Conservation (phyloP, 2,329 filamentous ascomycete species). For the Metarhizium brunneum region DNA sequence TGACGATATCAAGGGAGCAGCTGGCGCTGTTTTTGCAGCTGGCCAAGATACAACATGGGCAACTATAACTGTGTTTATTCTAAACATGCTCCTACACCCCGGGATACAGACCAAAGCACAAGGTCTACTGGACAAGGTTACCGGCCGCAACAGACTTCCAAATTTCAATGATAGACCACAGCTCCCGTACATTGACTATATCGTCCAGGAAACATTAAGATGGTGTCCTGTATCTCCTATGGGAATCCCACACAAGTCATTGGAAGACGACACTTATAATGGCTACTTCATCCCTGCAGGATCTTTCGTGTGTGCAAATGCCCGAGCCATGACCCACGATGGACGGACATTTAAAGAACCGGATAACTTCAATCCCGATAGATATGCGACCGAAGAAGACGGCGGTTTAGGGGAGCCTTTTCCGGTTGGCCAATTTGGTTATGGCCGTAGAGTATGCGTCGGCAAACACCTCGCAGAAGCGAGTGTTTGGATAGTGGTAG, state of each 20-base stretch:
- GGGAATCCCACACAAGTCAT: slow-evolving; percentile 44
- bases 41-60: slow-evolving; percentile 37
- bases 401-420: slow-evolving; percentile 34
- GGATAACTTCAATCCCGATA: slow-evolving; percentile 34
- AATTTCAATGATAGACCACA: slow-evolving; percentile 32
- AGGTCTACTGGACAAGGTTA: slow-evolving; percentile 34
- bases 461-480: slow-evolving; percentile 40
- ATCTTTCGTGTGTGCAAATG: slow-evolving; percentile 31
- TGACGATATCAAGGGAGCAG: slow-evolving; percentile 39
- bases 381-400: slow-evolving; percentile 26
- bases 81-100: slow-evolving; percentile 32
- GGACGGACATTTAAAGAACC: slow-evolving; percentile 29
- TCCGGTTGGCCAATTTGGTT: slow-evolving; percentile 40
- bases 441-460: slow-evolving; percentile 40
- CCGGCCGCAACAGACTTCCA: slow-evolving; percentile 35
- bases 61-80: slow-evolving; percentile 33
- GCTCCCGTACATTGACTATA: slow-evolving; percentile 33
- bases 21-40: slow-evolving; percentile 37
- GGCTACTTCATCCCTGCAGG: slow-evolving; percentile 50
- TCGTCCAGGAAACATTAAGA: slow-evolving; percentile 37
- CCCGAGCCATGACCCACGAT: slow-evolving; percentile 35
- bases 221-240: slow-evolving; percentile 36
- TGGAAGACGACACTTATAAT: slow-evolving; percentile 46
- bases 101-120: slow-evolving; percentile 36
- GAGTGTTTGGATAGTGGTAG: slow-evolving; percentile 31